phyloP scores from a whole-genome alignment of 805 yeast genomes.

The Ogataea ganodermae region DNA sequence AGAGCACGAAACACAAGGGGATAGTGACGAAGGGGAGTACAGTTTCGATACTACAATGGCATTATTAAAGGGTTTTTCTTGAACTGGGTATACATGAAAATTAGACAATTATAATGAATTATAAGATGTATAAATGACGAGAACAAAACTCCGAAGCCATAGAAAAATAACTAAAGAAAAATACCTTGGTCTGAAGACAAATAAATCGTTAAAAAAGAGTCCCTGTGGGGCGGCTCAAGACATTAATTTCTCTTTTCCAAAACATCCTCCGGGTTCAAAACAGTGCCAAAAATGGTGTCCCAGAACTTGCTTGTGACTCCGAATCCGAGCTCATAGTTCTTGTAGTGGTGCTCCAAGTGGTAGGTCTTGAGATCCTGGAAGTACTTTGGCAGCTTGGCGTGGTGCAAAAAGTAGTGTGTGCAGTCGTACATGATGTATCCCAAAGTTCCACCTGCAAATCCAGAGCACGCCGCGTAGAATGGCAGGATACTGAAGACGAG shows the following conservation, averaged over 20 bases:
- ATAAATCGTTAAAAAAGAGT: constrained; percentile 7
- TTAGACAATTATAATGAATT: not conserved
- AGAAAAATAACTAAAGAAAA: not conserved
- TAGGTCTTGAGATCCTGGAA: constrained; percentile 81
- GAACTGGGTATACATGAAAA: not conserved
- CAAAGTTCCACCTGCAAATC: constrained; percentile 93
- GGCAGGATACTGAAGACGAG: constrained; percentile 79
- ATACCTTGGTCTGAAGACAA: not conserved
- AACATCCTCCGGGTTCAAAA: constrained; percentile 51
- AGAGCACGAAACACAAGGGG: constrained; percentile 8
- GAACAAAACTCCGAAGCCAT: constrained; percentile 3
- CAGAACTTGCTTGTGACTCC: constrained; percentile 95
- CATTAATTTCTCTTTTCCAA: constrained; percentile 41
- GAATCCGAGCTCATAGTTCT: constrained; percentile 93
- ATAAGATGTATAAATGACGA: constrained; percentile 1
- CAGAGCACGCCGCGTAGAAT: constrained; percentile 81
- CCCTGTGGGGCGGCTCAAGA: not conserved
- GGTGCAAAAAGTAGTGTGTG: constrained; percentile 94
- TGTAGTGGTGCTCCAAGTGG: constrained; percentile 97
- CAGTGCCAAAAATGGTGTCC: constrained; percentile 90
- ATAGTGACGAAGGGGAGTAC: constrained; percentile 6
- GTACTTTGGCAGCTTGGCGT: constrained; percentile 73
- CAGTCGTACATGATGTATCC: constrained; percentile 92
- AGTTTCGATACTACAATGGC: constrained; percentile 23
- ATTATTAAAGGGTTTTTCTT: constrained; percentile 13